Base-by-base conservation (phyloP, 345 rosid species). In the Gossypium turneri region DNA sequence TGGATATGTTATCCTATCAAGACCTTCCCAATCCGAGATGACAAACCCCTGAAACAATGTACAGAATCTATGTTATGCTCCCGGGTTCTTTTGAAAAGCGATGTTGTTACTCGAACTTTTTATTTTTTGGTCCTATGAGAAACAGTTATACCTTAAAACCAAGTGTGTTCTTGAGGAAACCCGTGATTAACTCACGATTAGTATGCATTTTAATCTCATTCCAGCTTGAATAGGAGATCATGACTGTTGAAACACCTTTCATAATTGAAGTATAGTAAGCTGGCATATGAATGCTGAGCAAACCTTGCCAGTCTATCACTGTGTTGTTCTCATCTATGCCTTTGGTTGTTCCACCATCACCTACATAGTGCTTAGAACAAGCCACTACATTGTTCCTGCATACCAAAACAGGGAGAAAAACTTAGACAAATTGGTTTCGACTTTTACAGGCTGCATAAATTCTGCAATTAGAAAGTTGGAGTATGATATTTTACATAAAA, bases 371-470 rank as follows among this genome's bases (percentile, higher is more conserved):
- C 85, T 88, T 88, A 3, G 77, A 60, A 50, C 50, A 73, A 12
- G 70, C 76, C 12, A 90, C 99, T 75, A 93, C 89, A 17, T 93
- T 91, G 44, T 77, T 83, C 79, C 99, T 94, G 55, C 3, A 72
- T 4, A 72, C 12, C 65, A 72, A 43, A 72, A 38, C 25, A 27
- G n/a, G 19, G 16, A 47, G 25, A 64, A 41, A 64, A 17, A 41
- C 15, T 2, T 9, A 12, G 13, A 47, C 13, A 3, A 47, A 47
- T 47, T 47, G 13, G 3, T 47, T 47, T 11, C 16, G 9, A 47
- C 3, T 11, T 11, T 2, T 12, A 47, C 51, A 11, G 51, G 51
- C 51, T 12, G 13, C 50, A 56, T 20, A n/a, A n/a, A n/a, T n/a
- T 53, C 58, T 53, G 11, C 58, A 53, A 17, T 53, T n/a, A 53